Conservation (phyloP, 768 basidiomycete species). For the Cyclocybe aegerita region DNA sequence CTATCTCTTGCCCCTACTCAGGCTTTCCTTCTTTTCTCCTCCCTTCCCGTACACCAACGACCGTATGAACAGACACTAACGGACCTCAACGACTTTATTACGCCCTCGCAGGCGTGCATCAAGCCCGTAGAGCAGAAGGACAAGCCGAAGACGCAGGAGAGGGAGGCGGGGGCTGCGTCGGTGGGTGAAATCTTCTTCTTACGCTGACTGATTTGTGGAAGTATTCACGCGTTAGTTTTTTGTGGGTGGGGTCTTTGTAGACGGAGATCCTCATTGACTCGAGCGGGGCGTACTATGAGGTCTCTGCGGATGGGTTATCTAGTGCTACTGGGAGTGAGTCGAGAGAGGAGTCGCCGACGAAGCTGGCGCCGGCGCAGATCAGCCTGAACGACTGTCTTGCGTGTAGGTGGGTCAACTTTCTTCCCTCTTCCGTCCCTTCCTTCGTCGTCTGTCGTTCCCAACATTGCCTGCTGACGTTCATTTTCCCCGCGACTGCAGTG, state of each 20-base stretch:
- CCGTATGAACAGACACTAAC: conserved; percentile 66
- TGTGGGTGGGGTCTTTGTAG: conserved; percentile 35
- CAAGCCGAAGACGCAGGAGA: conserved; percentile 23
- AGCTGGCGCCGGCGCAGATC: conserved; percentile 91
- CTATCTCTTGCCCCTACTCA: too few relatives aligned
- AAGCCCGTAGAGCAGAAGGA: conserved; percentile 75
- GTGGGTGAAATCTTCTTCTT: conserved; percentile 24
- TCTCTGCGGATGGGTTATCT: conserved; percentile 32
- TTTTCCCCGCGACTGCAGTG: conserved; percentile 44
- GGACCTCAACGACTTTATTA: conserved; percentile 96
- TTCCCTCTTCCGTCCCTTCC: conserved; percentile 1
- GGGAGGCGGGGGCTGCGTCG: conserved; percentile 33
- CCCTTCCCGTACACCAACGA: not conserved
- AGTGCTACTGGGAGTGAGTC: too few relatives aligned
- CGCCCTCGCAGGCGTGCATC: conserved; percentile 95
- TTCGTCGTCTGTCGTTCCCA: too few relatives aligned
- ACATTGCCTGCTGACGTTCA: not conserved
- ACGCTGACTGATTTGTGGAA: not conserved
- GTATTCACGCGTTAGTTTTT: not conserved
- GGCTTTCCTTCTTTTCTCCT: conserved; percentile 15
- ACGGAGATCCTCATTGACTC: conserved; percentile 92
- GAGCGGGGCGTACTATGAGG: conserved; percentile 86
- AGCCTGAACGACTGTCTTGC: conserved; percentile 97
- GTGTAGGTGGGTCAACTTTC: conserved; percentile 71
- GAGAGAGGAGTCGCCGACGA: conserved; percentile 22